Base-by-base conservation (phyloP, 169 alveolate genomes). In the Plasmodium gallinaceum region DNA sequence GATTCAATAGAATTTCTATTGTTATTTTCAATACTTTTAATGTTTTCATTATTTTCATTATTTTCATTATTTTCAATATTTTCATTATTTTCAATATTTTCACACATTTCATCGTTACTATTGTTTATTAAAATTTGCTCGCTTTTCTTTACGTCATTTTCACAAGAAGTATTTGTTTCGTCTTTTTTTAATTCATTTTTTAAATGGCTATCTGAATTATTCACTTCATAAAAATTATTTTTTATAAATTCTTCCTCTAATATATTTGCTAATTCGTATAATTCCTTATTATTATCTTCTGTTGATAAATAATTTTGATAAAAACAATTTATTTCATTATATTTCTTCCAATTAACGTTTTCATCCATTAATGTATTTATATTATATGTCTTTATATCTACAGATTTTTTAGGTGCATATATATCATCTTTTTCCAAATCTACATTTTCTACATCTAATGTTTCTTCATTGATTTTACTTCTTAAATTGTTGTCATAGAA, bases 361-460 rank as follows among this genome's bases (percentile, higher is more conserved):
- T 69, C 92, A 26, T 86, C 87, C n/a, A 86, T 71, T 3, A 86
- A 42, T 16, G 68, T 71, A 45, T 32, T 61, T 8, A 86, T 48
- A 39, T 61, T 71, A 62, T 86, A 72, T 1, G 92, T 70, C 46
- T 65, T 86, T 14, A 86, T 86, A 12, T 70, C 52, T 14, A 86
- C 92, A 0, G 73, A 57, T 37, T 73, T 69, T 20, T 61, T 70
- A 52, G 92, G 92, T n/a, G 64, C 62, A 61, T 45, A 86, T 9
- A 58, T 16, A 12, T 86, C 88, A 26, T 86, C 92, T 32, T 72
- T 86, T 42, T 86, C 92, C 39, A 42, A 1, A 37, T 86, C 92
- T 6, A 71, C 26, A 45, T 86, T 69, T 86, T 86, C 92, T 3
- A 86, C 92, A 64, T 86, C 92, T 8, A 86, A 39, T 2, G 87